A percentile compares a stretch with the other conserved stretches of the same genome.
Conservation (phyloP, 192 early-diverging fungal genomes). For the Blastocladiella britannica region DNA sequence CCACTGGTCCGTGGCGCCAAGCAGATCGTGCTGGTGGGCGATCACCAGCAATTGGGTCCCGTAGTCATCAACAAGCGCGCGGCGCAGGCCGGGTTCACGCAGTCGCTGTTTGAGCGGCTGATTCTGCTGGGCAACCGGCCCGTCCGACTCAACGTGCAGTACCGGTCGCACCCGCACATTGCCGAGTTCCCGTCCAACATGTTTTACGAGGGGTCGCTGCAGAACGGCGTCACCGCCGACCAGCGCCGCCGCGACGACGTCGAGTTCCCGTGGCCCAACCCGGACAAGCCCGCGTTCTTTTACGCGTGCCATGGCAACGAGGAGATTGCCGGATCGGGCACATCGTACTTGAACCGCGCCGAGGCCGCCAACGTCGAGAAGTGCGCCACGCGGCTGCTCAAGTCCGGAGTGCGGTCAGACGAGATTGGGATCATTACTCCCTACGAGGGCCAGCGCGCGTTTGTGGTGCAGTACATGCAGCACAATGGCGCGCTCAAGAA, state of each 20-base stretch:
- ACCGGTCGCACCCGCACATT: slow-evolving; percentile 97
- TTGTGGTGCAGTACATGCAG: slow-evolving; percentile 88
- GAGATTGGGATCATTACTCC: slow-evolving; percentile 98
- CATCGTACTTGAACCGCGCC: slow-evolving; percentile 90
- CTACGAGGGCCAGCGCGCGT: slow-evolving; percentile 95
- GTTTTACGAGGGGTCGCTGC: slow-evolving; percentile 96
- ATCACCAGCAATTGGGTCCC: slow-evolving; percentile 96
- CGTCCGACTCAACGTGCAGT: slow-evolving; percentile 91
- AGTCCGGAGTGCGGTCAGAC: slow-evolving; percentile 56
- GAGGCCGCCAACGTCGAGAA: slow-evolving; percentile 96
- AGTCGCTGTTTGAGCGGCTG: slow-evolving; percentile 91
- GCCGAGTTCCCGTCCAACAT: slow-evolving; percentile 98
- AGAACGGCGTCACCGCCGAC: slow-evolving; percentile 84
- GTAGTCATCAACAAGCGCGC: slow-evolving; percentile 96
- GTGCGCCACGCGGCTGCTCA: slow-evolving; percentile 83
- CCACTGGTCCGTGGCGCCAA: slow-evolving; percentile 89
- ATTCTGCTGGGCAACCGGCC: slow-evolving; percentile 80
- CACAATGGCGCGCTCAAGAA: slow-evolving; percentile 71
- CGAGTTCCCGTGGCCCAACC: slow-evolving; percentile 93
- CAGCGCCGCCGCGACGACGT: slow-evolving; percentile 71
- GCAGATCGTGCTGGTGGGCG: slow-evolving; percentile 91
- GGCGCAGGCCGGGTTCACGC: slow-evolving; percentile 75
- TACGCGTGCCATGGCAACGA: slow-evolving; percentile 81
- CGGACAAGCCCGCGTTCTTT: slow-evolving; percentile 87
- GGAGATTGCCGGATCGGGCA: slow-evolving; percentile 90